Evolutionary conservation across 2,329 filamentous ascomycete species (phyloP).

Genomic region (Ploettnerulaceae sp.): DNA sequence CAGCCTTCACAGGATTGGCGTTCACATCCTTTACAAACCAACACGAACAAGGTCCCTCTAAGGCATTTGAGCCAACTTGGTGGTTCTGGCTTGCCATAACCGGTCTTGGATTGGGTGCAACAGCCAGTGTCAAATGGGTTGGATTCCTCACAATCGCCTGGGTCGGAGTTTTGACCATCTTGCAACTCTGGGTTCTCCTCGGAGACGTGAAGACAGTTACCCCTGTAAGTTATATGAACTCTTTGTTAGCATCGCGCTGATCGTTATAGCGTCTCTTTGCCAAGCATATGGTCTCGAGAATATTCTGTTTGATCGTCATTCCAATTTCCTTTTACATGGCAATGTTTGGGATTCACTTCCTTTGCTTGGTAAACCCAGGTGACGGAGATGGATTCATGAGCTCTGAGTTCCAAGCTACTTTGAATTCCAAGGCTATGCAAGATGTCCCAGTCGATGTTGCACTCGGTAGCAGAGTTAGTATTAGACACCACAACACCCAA

Average conservation of each 20-base stretch:
- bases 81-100: constrained; percentile 96
- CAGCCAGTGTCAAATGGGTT: constrained; percentile 97
- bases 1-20: constrained; percentile 81
- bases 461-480: constrained; percentile 76
- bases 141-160: constrained; percentile 97
- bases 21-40: constrained; percentile 96
- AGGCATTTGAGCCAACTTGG: constrained; percentile 86
- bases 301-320: constrained; percentile 88
- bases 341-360: constrained; percentile 96
- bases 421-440: constrained; percentile 95
- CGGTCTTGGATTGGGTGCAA: constrained; percentile 82
- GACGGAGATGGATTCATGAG: constrained; percentile 99
- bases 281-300: constrained; percentile 89
- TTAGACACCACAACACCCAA: constrained; percentile 95
- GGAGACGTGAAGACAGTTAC: constrained; percentile 85
- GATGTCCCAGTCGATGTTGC: constrained; percentile 90
- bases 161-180: constrained; percentile 83
- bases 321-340: constrained; percentile 87
- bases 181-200: constrained; percentile 93
- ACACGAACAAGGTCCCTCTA: constrained; percentile 83
- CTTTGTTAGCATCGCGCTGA: constrained; percentile 23
- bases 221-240: constrained; percentile 46
- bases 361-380: constrained; percentile 88
- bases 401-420: constrained; percentile 94
- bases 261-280: constrained; percentile 64